phyloP scores from a whole-genome alignment of 2,329 filamentous ascomycete species.

The Xylaria sp. region DNA sequence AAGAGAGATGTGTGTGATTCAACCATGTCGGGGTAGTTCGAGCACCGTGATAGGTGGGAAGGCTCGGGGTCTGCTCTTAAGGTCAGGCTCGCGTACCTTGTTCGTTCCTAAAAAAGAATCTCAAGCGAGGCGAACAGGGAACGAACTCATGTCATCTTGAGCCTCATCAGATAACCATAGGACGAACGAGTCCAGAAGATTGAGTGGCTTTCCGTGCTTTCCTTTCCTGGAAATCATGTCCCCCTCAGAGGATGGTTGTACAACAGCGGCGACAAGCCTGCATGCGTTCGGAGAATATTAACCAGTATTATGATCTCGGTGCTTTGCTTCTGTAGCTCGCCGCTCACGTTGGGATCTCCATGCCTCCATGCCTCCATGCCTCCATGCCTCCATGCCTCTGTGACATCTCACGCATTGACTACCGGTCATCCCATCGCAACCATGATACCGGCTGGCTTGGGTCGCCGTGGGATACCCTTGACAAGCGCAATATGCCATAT shows the following conservation, averaged over 20 bases:
- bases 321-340: conserved; percentile 6
- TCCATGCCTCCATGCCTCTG: neutral
- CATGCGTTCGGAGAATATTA: conserved; percentile 33
- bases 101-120: conserved; percentile 32
- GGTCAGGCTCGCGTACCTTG: conserved; percentile 15
- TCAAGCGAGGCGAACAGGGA: conserved; percentile 24
- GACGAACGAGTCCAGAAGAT: conserved; percentile 14
- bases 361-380: neutral
- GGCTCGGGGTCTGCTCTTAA: conserved; percentile 16
- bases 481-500: conserved; percentile 18
- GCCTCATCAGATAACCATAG: conserved; percentile 30
- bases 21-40: conserved; percentile 22
- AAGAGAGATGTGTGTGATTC: conserved; percentile 15
- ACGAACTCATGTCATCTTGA: conserved; percentile 19
- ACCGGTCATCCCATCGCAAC: conserved; percentile 8
- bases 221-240: conserved; percentile 33
- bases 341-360: neutral
- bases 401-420: conserved; percentile 15
- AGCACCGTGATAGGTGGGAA: conserved; percentile 19
- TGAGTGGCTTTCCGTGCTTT: conserved; percentile 30
- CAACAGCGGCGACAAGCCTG: conserved; percentile 20
- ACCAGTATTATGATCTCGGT: conserved; percentile 15
- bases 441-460: conserved; percentile 7
- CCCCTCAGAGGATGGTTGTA: conserved; percentile 15
- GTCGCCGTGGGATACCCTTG: conserved; percentile 7